phyloP scores from a whole-genome alignment of 805 yeast genomes.

The Candida anglica region DNA sequence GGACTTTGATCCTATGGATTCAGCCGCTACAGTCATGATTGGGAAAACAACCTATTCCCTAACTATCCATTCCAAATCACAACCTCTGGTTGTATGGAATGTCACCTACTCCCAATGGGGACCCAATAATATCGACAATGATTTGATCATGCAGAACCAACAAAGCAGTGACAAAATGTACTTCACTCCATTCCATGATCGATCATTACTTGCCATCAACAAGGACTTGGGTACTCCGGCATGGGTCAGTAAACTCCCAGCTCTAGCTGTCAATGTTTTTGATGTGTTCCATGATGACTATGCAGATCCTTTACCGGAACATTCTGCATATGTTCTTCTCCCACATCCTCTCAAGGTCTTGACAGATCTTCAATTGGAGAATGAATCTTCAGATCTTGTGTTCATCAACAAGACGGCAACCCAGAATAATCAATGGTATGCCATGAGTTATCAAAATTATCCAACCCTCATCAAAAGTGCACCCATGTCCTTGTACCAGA shows the following conservation, averaged over 20 bases:
- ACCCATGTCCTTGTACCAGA: conserved; percentile 54
- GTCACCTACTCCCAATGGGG: conserved; percentile 89
- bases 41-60: conserved; percentile 74
- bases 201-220: conserved; percentile 72
- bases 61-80: conserved; percentile 69
- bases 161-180: conserved; percentile 68
- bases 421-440: conserved; percentile 72
- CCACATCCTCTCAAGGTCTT: conserved; percentile 64
- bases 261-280: conserved; percentile 71
- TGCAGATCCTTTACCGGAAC: conserved; percentile 8
- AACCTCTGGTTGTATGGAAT: conserved; percentile 64
- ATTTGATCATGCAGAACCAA: conserved; percentile 38
- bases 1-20: conserved; percentile 6
- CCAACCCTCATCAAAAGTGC: conserved; percentile 83
- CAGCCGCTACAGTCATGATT: conserved; percentile 49
- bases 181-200: conserved; percentile 81
- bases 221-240: conserved; percentile 62
- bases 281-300: conserved; percentile 49
- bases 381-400: conserved; percentile 32
- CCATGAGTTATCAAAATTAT: conserved; percentile 71
- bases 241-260: conserved; percentile 76
- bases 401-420: conserved; percentile 66
- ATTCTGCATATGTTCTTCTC: conserved; percentile 40
- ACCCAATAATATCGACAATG: conserved; percentile 77
- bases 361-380: conserved; percentile 26